Percentiles rank a stretch among this genome's conserved stretches.
These are phyloP conservation scores for Debaryomycetaceae sp. DNA, from an alignment of 1,139 yeast genomes.

Conservation along the genomic window DNA sequence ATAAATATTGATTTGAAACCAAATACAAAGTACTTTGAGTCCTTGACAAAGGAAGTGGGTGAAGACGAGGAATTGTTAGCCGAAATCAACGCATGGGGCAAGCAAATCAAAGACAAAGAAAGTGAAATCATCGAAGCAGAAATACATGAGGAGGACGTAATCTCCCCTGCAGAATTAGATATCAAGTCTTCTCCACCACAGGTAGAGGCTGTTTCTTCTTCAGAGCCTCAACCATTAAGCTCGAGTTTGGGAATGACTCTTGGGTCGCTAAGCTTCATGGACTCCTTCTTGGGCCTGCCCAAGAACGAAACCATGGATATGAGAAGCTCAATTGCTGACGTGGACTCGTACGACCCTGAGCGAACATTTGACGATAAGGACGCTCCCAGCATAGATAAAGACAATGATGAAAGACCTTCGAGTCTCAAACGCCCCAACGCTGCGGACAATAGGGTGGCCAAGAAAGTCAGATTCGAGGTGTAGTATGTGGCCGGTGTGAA, in stretches of 20 bases:
- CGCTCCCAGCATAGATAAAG: background rate
- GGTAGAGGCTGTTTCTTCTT: background rate
- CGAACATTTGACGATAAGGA: slow-evolving; percentile 6
- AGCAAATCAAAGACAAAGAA: slow-evolving; percentile 5
- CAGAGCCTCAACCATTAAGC: slow-evolving; percentile 3
- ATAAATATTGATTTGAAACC: slow-evolving; percentile 16
- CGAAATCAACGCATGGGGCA: slow-evolving; percentile 19
- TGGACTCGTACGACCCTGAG: slow-evolving; percentile 19
- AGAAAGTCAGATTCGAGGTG: slow-evolving; percentile 26
- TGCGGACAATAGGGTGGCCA: slow-evolving; percentile 12
- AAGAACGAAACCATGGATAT: slow-evolving; percentile 9
- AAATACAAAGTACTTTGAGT: slow-evolving; percentile 12
- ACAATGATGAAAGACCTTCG: slow-evolving; percentile 5
- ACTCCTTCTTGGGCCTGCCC: slow-evolving; percentile 15
- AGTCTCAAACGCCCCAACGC: slow-evolving; percentile 16
- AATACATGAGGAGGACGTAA: background rate
- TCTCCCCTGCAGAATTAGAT: background rate
- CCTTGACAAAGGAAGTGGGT: slow-evolving; percentile 10
- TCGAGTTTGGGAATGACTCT: slow-evolving; percentile 16
- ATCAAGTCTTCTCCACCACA: slow-evolving; percentile 1
- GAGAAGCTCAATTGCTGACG: slow-evolving; percentile 7
- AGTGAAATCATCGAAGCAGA: background rate
- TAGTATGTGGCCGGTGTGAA: slow-evolving; percentile 2
- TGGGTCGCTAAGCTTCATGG: slow-evolving; percentile 14
- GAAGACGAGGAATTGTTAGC: slow-evolving; percentile 10